Percentiles rank a stretch among this genome's conserved stretches.
phyloP scores from a whole-genome alignment of 371 early-diverging fungal species.

The Sporodiniella umbellata region DNA sequence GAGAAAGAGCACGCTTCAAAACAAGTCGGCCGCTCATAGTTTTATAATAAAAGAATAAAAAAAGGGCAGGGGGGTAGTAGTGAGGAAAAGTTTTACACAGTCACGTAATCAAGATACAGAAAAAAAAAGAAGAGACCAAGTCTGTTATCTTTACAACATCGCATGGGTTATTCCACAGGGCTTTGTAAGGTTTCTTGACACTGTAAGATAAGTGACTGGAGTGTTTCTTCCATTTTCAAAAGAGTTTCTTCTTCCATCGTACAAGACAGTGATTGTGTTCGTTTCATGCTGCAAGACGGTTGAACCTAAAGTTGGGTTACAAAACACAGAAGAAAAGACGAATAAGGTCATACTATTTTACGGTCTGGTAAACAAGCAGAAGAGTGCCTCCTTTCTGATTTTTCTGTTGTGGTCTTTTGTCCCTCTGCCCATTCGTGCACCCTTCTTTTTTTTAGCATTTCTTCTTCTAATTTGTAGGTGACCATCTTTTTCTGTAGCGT shows the following conservation, averaged over 20 bases:
- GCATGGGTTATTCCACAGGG: too few relatives aligned
- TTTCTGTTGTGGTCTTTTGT: constrained; percentile 7
- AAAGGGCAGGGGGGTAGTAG: not conserved
- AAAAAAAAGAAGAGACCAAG: not conserved
- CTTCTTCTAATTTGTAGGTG: not conserved
- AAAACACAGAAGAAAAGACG: not conserved
- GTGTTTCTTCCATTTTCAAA: constrained; percentile 28
- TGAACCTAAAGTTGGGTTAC: constrained; percentile 11
- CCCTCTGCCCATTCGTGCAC: constrained; percentile 23
- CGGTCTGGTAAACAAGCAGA: constrained; percentile 2
- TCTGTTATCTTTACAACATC: not conserved
- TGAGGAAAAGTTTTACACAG: not conserved
- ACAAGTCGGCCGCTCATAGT: not conserved
- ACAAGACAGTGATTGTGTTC: constrained; percentile 22
- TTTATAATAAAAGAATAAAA: not conserved
- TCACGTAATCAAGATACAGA: constrained; percentile 1
- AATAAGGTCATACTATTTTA: too few relatives aligned
- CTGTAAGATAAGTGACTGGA: constrained; percentile 34
- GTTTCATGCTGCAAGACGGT: constrained; percentile 15
- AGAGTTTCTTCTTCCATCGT: constrained; percentile 24
- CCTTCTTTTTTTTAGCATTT: constrained; percentile 8
- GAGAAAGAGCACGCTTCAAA: not conserved
- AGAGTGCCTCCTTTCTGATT: constrained; percentile 10
- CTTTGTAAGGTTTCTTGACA: constrained; percentile 39
- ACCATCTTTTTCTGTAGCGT: not conserved